phyloP scores from a whole-genome alignment of 208 protist species.

The Herpetomonas samuelpessoai region DNA sequence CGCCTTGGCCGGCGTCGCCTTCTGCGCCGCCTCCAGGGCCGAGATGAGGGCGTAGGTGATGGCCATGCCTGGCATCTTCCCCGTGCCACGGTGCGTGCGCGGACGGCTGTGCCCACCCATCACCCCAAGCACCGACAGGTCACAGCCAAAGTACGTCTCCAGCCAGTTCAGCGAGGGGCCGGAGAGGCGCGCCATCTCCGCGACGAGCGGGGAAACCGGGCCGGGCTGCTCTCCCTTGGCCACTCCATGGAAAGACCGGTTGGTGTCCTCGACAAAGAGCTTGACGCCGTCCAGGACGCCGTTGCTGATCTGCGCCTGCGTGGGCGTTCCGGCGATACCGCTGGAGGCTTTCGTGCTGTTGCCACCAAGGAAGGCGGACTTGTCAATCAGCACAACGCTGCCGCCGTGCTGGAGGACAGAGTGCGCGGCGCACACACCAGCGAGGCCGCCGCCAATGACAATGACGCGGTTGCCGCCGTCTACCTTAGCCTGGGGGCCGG shows the following conservation, averaged over 20 bases:
- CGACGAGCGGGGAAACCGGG: slow-evolving; percentile 39
- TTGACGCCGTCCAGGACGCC: slow-evolving; percentile 60
- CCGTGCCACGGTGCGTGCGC: slow-evolving; percentile 81
- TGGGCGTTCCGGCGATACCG: slow-evolving; percentile 87
- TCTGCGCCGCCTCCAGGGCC: slow-evolving; percentile 50
- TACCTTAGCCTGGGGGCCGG: slow-evolving; percentile 2
- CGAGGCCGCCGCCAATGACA: slow-evolving; percentile 63
- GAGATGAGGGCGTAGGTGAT: slow-evolving; percentile 84
- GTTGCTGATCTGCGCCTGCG: slow-evolving; percentile 65
- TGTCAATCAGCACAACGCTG: slow-evolving; percentile 85
- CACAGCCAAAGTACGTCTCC: slow-evolving; percentile 62
- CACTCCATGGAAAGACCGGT: slow-evolving; percentile 51
- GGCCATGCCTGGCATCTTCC: slow-evolving; percentile 65
- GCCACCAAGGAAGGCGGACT: slow-evolving; percentile 71
- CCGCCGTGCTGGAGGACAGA: slow-evolving; percentile 47
- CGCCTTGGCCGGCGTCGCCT: slow-evolving; percentile 19
- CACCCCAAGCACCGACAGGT: slow-evolving; percentile 63
- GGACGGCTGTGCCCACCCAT: slow-evolving; percentile 81
- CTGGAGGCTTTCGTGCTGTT: slow-evolving; percentile 92
- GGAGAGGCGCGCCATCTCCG: slow-evolving; percentile 63
- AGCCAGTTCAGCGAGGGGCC: slow-evolving; percentile 68
- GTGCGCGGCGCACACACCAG: slow-evolving; percentile 56
- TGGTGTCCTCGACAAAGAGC: slow-evolving; percentile 52
- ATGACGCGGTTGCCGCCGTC: slow-evolving; percentile 32
- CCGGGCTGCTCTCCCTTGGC: slow-evolving; percentile 17